Conservation (phyloP, 2,329 filamentous ascomycete species). For the Nakataea oryzae region DNA sequence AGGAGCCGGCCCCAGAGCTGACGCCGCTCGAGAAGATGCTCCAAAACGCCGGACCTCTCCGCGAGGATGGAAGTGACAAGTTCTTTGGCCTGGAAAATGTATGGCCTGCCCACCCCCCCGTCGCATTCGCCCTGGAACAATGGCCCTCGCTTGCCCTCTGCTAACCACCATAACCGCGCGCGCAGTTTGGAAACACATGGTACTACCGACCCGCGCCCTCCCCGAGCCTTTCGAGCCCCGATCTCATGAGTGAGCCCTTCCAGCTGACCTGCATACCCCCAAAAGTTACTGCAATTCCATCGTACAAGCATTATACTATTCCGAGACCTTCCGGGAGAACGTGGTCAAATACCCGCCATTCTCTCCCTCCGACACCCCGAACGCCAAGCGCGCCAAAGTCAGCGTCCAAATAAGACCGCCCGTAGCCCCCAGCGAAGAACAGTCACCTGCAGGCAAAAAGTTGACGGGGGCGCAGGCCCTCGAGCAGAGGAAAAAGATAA, state of each 20-base stretch:
- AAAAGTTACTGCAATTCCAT: slow-evolving; percentile 97
- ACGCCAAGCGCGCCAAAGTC: slow-evolving; percentile 44
- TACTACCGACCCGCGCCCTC: slow-evolving; percentile 42
- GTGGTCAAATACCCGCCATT: slow-evolving; percentile 82
- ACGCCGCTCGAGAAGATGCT: slow-evolving; percentile 67
- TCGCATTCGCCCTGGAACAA: neutral
- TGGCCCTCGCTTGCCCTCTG: slow-evolving; percentile 6
- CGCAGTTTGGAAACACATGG: slow-evolving; percentile 95
- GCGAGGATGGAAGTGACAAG: slow-evolving; percentile 87
- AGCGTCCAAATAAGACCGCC: slow-evolving; percentile 51
- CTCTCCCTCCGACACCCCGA: slow-evolving; percentile 59
- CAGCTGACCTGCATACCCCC: neutral
- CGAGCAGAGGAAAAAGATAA: slow-evolving; percentile 45
- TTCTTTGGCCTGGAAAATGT: slow-evolving; percentile 99
- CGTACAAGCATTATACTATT: slow-evolving; percentile 93
- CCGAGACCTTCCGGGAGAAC: slow-evolving; percentile 83
- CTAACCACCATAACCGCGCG: slow-evolving; percentile 3
- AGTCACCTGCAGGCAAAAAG: slow-evolving; percentile 32
- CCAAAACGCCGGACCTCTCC: slow-evolving; percentile 67
- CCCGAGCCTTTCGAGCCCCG: slow-evolving; percentile 5
- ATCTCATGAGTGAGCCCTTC: neutral
- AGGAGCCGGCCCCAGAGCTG: slow-evolving; percentile 45
- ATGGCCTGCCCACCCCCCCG: slow-evolving; percentile 33
- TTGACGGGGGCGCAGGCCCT: slow-evolving; percentile 43
- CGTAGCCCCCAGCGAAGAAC: slow-evolving; percentile 37